A percentile compares a stretch with the other conserved stretches of the same genome.
These are phyloP conservation scores for Parietaria judaica DNA, from an alignment of 306 rosid species.

Conservation along the genomic window DNA sequence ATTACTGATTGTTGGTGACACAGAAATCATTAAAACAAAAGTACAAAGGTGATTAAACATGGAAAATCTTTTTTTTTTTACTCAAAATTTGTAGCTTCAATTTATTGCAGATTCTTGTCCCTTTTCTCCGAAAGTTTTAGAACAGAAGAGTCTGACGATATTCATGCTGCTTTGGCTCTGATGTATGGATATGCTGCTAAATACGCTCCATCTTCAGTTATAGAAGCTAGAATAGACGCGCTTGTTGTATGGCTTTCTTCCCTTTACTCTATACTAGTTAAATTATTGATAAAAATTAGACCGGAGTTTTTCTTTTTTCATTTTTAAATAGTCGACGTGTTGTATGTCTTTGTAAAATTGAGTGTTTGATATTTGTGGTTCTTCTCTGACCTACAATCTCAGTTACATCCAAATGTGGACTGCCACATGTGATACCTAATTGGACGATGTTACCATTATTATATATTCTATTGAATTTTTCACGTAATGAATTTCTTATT, in stretches of 20 bases:
- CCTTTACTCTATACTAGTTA: conserved; percentile 20
- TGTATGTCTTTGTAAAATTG: not conserved
- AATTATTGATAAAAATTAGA: not conserved
- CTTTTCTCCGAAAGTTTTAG: conserved; percentile 73
- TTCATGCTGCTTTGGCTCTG: conserved; percentile 94
- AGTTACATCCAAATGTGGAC: not conserved
- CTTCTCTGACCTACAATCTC: not conserved
- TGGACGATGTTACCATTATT: too few relatives aligned
- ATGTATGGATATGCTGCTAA: conserved; percentile 99
- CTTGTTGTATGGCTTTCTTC: conserved; percentile 68
- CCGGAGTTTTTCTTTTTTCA: not conserved
- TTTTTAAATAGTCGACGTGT: not conserved
- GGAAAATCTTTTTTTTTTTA: not conserved
- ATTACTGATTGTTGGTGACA: too few relatives aligned
- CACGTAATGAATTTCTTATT: too few relatives aligned
- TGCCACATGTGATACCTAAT: too few relatives aligned
- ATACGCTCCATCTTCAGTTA: conserved; percentile 95
- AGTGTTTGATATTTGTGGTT: conserved; percentile 1
- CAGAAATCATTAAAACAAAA: too few relatives aligned
- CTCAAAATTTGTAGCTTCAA: conserved; percentile 16
- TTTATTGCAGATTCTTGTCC: conserved; percentile 72
- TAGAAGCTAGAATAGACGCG: conserved; percentile 96
- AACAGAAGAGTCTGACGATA: conserved; percentile 85
- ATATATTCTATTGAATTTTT: too few relatives aligned
- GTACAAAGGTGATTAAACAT: not conserved